These are phyloP conservation scores for Adansonia grandidieri DNA, from an alignment of 441 rosid species.

Conservation along the genomic window DNA sequence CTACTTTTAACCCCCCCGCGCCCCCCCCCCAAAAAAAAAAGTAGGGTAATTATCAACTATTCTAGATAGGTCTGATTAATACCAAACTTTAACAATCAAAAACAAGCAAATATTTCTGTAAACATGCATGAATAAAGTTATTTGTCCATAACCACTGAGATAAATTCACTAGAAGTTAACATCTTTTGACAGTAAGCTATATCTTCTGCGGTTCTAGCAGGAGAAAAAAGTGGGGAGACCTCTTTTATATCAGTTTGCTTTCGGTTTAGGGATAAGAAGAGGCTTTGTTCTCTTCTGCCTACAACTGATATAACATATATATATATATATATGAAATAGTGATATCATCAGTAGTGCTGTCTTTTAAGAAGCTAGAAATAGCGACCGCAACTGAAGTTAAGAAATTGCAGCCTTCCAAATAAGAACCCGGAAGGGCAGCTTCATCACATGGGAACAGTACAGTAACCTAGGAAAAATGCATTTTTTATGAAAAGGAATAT, in stretches of 20 bases:
- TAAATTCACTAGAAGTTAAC: too few species aligned
- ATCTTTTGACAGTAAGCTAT: background rate
- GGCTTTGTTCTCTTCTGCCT: background rate
- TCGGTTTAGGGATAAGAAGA: slow-evolving; percentile 1
- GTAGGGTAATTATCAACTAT: too few species aligned
- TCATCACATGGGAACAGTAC: background rate
- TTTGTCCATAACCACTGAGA: too few species aligned
- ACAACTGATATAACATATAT: background rate
- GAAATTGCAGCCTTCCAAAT: background rate
- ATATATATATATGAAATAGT: background rate
- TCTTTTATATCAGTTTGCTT: background rate
- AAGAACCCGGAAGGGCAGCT: background rate
- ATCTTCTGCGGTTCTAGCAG: background rate
- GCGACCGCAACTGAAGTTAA: background rate
- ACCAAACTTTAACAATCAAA: too few species aligned
- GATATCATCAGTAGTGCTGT: background rate
- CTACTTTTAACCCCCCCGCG: too few species aligned
- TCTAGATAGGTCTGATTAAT: too few species aligned
- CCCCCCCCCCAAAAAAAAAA: too few species aligned
- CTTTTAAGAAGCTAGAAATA: background rate
- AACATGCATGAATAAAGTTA: too few species aligned
- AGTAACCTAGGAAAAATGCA: too few species aligned
- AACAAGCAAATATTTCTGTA: too few species aligned
- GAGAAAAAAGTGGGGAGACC: background rate
- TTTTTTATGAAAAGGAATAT: too few species aligned